Evolutionary conservation across 2,329 filamentous ascomycete species (phyloP).

Genomic region (Fusarium bulbicola): DNA sequence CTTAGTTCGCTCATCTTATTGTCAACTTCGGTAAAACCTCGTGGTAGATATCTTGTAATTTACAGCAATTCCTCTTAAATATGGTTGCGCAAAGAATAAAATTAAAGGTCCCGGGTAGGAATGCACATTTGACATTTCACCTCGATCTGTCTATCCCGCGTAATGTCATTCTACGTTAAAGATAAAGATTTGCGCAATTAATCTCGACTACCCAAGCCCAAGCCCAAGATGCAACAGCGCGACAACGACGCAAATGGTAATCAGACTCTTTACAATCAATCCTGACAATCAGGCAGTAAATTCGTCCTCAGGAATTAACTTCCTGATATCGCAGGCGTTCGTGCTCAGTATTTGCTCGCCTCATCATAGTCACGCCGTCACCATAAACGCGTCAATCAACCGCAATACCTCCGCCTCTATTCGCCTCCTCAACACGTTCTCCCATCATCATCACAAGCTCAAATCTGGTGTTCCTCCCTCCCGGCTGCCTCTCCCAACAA

Average conservation of each 20-base stretch:
- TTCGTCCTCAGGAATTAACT: neutral
- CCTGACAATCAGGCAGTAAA: neutral
- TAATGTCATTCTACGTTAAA: fast-evolving
- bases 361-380: neutral
- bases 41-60: neutral
- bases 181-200: neutral
- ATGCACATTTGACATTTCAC: neutral
- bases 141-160: neutral
- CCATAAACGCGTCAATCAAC: neutral
- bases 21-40: neutral
- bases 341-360: neutral
- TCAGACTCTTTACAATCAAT: neutral
- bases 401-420: neutral
- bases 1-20: too few relatives aligned
- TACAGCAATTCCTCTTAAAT: neutral
- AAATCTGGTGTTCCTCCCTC: neutral
- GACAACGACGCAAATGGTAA: neutral
- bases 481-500: neutral
- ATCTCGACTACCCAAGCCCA: neutral
- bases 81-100: neutral
- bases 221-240: too few relatives aligned
- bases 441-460: neutral
- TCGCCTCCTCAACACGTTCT: neutral
- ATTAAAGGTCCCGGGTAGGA: neutral
- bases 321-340: neutral